Evolutionary conservation across 1,284 basidiomycete genomes (phyloP).

Genomic region (Puccinia coronata): DNA sequence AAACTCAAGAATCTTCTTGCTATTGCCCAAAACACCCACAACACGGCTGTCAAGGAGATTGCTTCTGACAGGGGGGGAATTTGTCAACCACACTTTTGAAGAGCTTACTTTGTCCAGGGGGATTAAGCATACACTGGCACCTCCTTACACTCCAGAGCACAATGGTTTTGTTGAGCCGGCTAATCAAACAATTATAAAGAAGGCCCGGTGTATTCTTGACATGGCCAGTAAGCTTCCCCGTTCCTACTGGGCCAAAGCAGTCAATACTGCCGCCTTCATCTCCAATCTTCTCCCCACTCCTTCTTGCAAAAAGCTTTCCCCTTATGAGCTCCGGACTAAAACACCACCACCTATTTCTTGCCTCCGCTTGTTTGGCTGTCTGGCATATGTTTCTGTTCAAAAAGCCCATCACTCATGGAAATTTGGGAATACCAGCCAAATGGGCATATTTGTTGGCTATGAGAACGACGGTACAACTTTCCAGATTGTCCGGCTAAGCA

Average conservation of each 20-base stretch:
- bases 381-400: not conserved
- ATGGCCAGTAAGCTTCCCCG: conserved; percentile 54
- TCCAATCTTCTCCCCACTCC: conserved; percentile 57
- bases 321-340: not conserved
- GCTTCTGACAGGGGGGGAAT: conserved; percentile 58
- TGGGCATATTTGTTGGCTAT: no score
- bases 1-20: not conserved
- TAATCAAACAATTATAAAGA: conserved; percentile 56
- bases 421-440: no score
- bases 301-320: not conserved
- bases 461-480: not conserved
- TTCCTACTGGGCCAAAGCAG: conserved; percentile 59
- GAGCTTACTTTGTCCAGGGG: conserved; percentile 55
- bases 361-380: not conserved
- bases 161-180: conserved; percentile 58
- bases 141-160: conserved; percentile 59
- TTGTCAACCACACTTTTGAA: conserved; percentile 53
- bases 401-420: not conserved
- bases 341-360: not conserved
- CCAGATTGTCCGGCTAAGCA: not conserved
- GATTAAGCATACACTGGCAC: conserved; percentile 56
- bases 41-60: not conserved
- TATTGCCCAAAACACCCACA: not conserved
- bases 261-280: conserved; percentile 57
- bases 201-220: conserved; percentile 56